Percentiles rank a stretch among this genome's conserved stretches.
Evolutionary conservation across 768 basidiomycete species (phyloP).

Genomic region (Lentinula boryana): DNA sequence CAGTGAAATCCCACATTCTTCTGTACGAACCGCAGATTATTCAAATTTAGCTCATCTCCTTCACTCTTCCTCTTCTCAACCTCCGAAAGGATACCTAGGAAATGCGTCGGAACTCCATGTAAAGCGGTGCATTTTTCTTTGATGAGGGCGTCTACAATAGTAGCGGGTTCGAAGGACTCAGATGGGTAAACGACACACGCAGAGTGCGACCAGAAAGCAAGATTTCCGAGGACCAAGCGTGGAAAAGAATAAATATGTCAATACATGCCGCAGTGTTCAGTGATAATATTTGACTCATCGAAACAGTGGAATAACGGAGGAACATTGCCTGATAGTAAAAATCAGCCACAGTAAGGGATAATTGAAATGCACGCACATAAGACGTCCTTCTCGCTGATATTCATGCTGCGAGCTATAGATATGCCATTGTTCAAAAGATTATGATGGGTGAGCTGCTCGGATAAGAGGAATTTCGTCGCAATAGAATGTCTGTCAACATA

Average conservation of each 20-base stretch:
- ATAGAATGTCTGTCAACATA: slow-evolving; percentile 23
- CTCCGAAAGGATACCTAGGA: slow-evolving; percentile 67
- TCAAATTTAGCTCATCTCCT: slow-evolving; percentile 43
- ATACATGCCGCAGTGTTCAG: not conserved
- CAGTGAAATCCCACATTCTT: not conserved
- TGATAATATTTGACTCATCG: slow-evolving; percentile 50
- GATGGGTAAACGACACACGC: slow-evolving; percentile 74
- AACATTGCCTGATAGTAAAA: slow-evolving; percentile 53
- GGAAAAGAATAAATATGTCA: slow-evolving; percentile 13
- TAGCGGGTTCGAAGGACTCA: slow-evolving; percentile 51
- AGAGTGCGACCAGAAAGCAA: slow-evolving; percentile 72
- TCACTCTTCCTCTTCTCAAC: slow-evolving; percentile 45
- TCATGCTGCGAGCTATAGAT: slow-evolving; percentile 68
- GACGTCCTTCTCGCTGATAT: slow-evolving; percentile 55
- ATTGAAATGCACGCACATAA: slow-evolving; percentile 43
- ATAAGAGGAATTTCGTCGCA: not conserved
- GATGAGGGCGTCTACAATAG: slow-evolving; percentile 66
- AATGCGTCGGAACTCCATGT: slow-evolving; percentile 85
- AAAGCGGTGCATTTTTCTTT: slow-evolving; percentile 70
- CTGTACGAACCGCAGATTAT: slow-evolving; percentile 44
- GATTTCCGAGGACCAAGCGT: slow-evolving; percentile 80
- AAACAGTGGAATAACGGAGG: slow-evolving; percentile 87
- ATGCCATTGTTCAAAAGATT: slow-evolving; percentile 77
- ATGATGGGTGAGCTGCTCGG: slow-evolving; percentile 64
- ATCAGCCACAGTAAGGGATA: not conserved